A percentile compares a stretch with the other conserved stretches of the same genome.
Conservation (phyloP, 2,329 filamentous ascomycete species). For the Cryoendolithus antarcticus region DNA sequence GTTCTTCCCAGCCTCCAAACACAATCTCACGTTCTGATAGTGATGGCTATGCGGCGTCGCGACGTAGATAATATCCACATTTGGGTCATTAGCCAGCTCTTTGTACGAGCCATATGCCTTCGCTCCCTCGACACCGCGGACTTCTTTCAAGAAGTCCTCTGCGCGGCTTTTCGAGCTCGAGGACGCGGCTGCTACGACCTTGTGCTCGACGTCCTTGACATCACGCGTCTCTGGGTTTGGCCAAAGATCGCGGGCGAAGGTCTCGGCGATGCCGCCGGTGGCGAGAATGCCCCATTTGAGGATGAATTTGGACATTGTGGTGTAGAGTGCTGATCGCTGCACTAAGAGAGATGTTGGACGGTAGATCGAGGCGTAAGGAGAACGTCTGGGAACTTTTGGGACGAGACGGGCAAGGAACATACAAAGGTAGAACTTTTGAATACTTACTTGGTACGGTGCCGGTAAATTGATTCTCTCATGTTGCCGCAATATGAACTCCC, state of each 20-base stretch:
- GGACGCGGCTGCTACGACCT: conserved; percentile 67
- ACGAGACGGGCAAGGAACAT: no score
- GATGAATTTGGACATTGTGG: conserved; percentile 22
- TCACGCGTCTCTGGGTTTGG: conserved; percentile 57
- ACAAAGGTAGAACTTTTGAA: no score
- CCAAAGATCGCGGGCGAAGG: conserved; percentile 64
- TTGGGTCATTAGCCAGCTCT: conserved; percentile 64
- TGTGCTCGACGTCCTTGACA: conserved; percentile 62
- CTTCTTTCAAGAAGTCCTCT: conserved; percentile 57
- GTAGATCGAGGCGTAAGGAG: conserved; percentile 6
- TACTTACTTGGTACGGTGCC: no score
- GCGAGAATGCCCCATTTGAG: conserved; percentile 34
- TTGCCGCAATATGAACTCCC: no score
- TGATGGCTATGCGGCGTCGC: conserved; percentile 88
- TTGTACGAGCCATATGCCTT: conserved; percentile 70
- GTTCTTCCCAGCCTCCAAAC: conserved; percentile 69
- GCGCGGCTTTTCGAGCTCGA: conserved; percentile 61
- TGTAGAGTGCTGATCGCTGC: conserved; percentile 30
- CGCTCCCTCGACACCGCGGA: conserved; percentile 55
- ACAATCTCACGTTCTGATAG: conserved; percentile 83
- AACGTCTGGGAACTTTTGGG: no score
- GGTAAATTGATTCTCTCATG: no score
- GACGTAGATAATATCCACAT: conserved; percentile 78
- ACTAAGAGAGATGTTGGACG: conserved; percentile 21
- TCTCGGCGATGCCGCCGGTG: conserved; percentile 36